Conservation (phyloP, 1,284 basidiomycete genomes). For the Sanghuangporus sanghuang region DNA sequence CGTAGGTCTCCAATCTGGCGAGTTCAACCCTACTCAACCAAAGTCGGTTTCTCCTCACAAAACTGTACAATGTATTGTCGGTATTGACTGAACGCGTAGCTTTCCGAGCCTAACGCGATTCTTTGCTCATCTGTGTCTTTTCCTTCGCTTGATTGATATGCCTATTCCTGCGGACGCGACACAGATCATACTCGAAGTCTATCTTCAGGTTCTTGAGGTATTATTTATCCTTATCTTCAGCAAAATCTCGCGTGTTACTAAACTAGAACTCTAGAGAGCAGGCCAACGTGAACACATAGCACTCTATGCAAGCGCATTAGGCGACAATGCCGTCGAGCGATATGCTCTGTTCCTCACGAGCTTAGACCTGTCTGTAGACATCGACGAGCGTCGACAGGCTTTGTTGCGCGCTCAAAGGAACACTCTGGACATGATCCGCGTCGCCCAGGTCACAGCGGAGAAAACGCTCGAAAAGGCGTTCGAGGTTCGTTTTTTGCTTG, state of each 20-base stretch:
- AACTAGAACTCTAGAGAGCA: conserved; percentile 41
- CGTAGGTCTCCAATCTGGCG: conserved; percentile 45
- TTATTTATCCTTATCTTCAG: conserved; percentile 26
- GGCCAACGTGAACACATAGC: conserved; percentile 86
- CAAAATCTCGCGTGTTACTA: too few species aligned
- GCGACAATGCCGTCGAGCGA: conserved; percentile 88
- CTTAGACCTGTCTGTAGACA: conserved; percentile 66
- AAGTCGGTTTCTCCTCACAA: conserved; percentile 47
- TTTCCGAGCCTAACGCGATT: conserved; percentile 77
- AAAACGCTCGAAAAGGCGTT: conserved; percentile 73
- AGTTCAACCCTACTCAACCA: conserved; percentile 42
- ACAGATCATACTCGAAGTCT: conserved; percentile 84
- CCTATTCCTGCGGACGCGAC: conserved; percentile 68
- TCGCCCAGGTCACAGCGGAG: conserved; percentile 81
- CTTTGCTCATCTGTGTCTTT: conserved; percentile 93
- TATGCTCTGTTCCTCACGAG: conserved; percentile 91
- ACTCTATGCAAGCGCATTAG: conserved; percentile 88
- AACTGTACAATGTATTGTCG: neutral
- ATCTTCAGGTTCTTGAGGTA: conserved; percentile 84
- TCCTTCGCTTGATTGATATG: conserved; percentile 78
- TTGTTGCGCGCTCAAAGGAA: conserved; percentile 79
- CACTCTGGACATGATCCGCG: conserved; percentile 75
- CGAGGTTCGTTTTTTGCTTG: conserved; percentile 36
- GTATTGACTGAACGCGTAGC: conserved; percentile 29
- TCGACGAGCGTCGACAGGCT: conserved; percentile 66